Base-by-base conservation (phyloP, 2,329 filamentous ascomycete genomes). In the Aspergillus aculeatus region DNA sequence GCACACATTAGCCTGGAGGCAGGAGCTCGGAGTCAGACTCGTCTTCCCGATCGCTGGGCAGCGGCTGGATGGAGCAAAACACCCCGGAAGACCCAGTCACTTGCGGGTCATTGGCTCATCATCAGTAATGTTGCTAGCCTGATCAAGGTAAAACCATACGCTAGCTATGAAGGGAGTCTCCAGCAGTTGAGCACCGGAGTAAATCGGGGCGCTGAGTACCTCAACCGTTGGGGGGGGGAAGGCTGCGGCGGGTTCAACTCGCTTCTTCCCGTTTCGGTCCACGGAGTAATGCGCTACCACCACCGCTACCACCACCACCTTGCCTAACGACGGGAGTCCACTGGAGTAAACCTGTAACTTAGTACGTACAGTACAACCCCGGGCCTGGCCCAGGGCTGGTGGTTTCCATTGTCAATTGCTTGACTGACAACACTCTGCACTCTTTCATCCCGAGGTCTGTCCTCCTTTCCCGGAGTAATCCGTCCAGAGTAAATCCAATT, bases 101-200 rank as follows among this genome's bases (percentile, higher is more conserved):
- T 16, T 21, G 44, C 9, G 24, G 41, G 24, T 31, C 53, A 55
- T 55, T 29, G 38, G 53, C 41, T 29, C 41, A 55, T 48, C 21
- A 47, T 26, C 26, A 47, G 32, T 55, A 47, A 48, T 55, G 26
- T n/a, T 12, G n/a, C 44, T 48, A 48, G 23, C 53, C 41, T 2
- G 53, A 55, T 55, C 26, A 32, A n/a, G 55, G 49, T 38, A 35
- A 50, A 44, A 50, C 24, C 32, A 29, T 5, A n/a, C 48, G 29
- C 61, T 63, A 63, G 47, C 44, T 53, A 26, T 35, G 32, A 35
- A 35, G 11, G 32, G 32, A 35, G 11, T 12, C 32, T 35, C 32
- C 32, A 35, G 32, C 50, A 62, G 63, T 68, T 66, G 67, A 60
- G 61, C 14, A 55, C 44, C 67, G 66, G 67, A 63, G 61, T 23